Conservation (phyloP, 257 asterid genomes). For the Catharanthus roseus region DNA sequence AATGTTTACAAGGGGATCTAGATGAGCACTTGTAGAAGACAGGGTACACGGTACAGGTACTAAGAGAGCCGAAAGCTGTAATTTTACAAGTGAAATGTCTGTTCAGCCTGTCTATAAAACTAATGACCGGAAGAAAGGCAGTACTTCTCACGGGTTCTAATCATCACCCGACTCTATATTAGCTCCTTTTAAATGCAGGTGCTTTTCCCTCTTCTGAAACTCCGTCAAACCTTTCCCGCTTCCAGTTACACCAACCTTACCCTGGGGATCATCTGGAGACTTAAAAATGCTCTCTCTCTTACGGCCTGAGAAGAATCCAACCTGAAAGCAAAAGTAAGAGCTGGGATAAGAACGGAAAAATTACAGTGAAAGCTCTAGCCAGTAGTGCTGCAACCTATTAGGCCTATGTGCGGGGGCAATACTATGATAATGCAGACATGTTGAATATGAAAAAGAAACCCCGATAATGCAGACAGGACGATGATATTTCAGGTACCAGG, state of each 20-base stretch:
- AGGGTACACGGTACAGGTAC: not conserved
- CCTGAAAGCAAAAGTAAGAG: conserved; percentile 29
- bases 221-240: conserved; percentile 96
- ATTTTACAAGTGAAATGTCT: conserved; percentile 1
- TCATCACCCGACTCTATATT: conserved; percentile 54
- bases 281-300: conserved; percentile 93
- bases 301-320: conserved; percentile 94
- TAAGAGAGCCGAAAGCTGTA: not conserved
- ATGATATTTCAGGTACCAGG: not conserved
- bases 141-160: conserved; percentile 5
- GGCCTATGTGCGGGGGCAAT: no score
- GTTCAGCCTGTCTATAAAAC: not conserved
- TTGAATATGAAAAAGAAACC: no score
- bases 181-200: conserved; percentile 87
- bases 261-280: conserved; percentile 90
- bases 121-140: not conserved
- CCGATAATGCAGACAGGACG: not conserved
- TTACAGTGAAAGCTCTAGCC: not conserved
- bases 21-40: no score
- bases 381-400: not conserved
- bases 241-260: conserved; percentile 96
- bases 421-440: not conserved
- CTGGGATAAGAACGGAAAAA: not conserved
- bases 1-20: no score
- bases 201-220: conserved; percentile 91